These are phyloP conservation scores for Clavispora carvajalis DNA, from an alignment of 805 yeast species.

Conservation along the genomic window DNA sequence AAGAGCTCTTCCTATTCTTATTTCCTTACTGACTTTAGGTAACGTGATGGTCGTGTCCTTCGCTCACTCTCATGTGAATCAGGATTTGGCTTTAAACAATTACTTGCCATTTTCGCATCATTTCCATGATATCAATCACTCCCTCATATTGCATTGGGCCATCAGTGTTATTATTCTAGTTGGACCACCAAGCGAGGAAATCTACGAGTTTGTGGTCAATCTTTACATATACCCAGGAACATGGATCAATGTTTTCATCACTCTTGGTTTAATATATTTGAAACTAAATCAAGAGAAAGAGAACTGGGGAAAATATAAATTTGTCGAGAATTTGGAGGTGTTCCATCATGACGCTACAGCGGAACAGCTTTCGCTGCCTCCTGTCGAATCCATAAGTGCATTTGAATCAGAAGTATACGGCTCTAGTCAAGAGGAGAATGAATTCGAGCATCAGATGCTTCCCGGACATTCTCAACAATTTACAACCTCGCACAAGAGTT, in stretches of 20 bases:
- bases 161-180: slow-evolving; percentile 50
- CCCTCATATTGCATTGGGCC: slow-evolving; percentile 50
- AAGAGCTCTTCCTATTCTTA: slow-evolving; percentile 47
- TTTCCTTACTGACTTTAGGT: slow-evolving; percentile 60
- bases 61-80: slow-evolving; percentile 55
- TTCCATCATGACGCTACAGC: background rate
- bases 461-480: background rate
- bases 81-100: slow-evolving; percentile 49
- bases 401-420: slow-evolving; percentile 2
- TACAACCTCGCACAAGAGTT: slow-evolving; percentile 3
- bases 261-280: slow-evolving; percentile 49
- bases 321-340: slow-evolving; percentile 1
- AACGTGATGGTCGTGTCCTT: slow-evolving; percentile 61
- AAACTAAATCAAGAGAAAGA: slow-evolving; percentile 36
- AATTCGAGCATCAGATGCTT: slow-evolving; percentile 14
- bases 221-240: slow-evolving; percentile 62
- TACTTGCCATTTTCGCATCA: slow-evolving; percentile 45
- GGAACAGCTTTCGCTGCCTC: background rate
- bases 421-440: slow-evolving; percentile 11
- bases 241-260: slow-evolving; percentile 48
- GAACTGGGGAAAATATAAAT: slow-evolving; percentile 31
- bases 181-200: slow-evolving; percentile 59
- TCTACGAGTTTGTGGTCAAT: slow-evolving; percentile 59
- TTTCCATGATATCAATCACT: slow-evolving; percentile 41
- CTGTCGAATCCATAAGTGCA: slow-evolving; percentile 2